Percentiles rank a stretch among this genome's conserved stretches.
Conservation (phyloP, 2,329 filamentous ascomycete genomes). For the Pyrenophora seminiperda region DNA sequence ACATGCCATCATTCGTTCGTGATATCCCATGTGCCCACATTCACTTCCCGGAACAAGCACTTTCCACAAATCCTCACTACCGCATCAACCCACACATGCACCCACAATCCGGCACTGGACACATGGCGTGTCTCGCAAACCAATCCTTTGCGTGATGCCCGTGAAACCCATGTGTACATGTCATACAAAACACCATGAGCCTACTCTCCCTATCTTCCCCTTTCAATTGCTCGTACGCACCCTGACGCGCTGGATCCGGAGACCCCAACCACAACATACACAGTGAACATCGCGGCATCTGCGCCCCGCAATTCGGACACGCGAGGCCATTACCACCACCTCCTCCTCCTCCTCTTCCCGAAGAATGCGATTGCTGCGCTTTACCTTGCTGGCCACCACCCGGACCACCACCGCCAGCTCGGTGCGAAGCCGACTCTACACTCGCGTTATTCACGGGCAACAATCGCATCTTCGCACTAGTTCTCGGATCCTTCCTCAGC, state of each 20-base stretch:
- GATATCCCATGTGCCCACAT: background rate
- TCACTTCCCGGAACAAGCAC: background rate
- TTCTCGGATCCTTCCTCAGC: slow-evolving; percentile 34
- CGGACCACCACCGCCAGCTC: background rate
- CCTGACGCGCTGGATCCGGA: slow-evolving; percentile 58
- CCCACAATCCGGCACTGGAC: slow-evolving; percentile 61
- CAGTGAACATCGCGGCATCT: slow-evolving; percentile 67
- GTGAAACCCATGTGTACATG: slow-evolving; percentile 68
- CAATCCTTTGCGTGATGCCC: slow-evolving; percentile 66
- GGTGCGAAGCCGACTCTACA: background rate
- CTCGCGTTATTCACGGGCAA: slow-evolving; percentile 15
- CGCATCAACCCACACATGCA: slow-evolving; percentile 57
- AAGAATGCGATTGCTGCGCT: slow-evolving; percentile 33
- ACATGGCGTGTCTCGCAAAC: slow-evolving; percentile 61
- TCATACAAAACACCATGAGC: slow-evolving; percentile 65
- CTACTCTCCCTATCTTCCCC: slow-evolving; percentile 57
- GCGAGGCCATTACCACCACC: no score
- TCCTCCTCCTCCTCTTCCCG: slow-evolving; percentile 34
- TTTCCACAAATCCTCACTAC: slow-evolving; percentile 14
- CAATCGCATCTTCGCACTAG: slow-evolving; percentile 25
- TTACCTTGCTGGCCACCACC: slow-evolving; percentile 1
- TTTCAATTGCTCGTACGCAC: slow-evolving; percentile 42
- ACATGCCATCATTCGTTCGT: background rate
- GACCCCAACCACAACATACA: slow-evolving; percentile 67
- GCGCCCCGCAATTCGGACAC: slow-evolving; percentile 65